These are phyloP conservation scores for Cutaneotrichosporon spelunceum DNA, from an alignment of 1,284 basidiomycete genomes.

Conservation along the genomic window DNA sequence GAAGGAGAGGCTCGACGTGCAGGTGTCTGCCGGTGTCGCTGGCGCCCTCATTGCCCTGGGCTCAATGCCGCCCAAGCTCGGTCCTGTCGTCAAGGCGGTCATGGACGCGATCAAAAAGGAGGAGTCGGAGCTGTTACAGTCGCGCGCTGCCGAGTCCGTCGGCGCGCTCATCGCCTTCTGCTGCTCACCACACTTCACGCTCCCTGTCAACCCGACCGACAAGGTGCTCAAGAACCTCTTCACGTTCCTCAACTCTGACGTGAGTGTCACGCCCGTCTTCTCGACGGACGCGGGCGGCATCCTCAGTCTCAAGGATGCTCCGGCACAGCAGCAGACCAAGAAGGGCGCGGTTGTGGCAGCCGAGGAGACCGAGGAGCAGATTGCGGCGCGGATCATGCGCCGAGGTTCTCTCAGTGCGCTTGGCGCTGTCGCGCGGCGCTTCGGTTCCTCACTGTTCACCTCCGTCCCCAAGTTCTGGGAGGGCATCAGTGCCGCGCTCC, in stretches of 20 bases:
- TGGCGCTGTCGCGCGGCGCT: slow-evolving; percentile 69
- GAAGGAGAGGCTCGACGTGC: slow-evolving; percentile 81
- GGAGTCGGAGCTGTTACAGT: slow-evolving; percentile 83
- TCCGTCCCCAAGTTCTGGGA: slow-evolving; percentile 90
- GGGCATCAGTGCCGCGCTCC: slow-evolving; percentile 75
- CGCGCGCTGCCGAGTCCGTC: slow-evolving; percentile 81
- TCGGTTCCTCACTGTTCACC: slow-evolving; percentile 70
- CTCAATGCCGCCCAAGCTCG: slow-evolving; percentile 86
- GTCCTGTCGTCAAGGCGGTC: slow-evolving; percentile 91
- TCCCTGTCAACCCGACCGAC: slow-evolving; percentile 62
- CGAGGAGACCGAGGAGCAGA: slow-evolving; percentile 54
- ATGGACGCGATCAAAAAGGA: slow-evolving; percentile 99
- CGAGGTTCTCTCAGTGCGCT: slow-evolving; percentile 86
- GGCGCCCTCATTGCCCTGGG: slow-evolving; percentile 83
- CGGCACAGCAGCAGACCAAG: slow-evolving; percentile 51
- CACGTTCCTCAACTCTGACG: slow-evolving; percentile 93
- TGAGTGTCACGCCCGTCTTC: slow-evolving; percentile 84
- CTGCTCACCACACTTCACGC: slow-evolving; percentile 62
- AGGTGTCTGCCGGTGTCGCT: slow-evolving; percentile 83
- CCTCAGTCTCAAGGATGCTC: slow-evolving; percentile 62
- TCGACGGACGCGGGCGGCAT: slow-evolving; percentile 68
- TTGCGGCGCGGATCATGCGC: slow-evolving; percentile 56
- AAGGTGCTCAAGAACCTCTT: slow-evolving; percentile 98
- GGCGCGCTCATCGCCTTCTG: slow-evolving; percentile 87
- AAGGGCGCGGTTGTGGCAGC: slow-evolving; percentile 43